phyloP scores from a whole-genome alignment of 192 early-diverging fungal genomes.

The Linnemannia hyalina region DNA sequence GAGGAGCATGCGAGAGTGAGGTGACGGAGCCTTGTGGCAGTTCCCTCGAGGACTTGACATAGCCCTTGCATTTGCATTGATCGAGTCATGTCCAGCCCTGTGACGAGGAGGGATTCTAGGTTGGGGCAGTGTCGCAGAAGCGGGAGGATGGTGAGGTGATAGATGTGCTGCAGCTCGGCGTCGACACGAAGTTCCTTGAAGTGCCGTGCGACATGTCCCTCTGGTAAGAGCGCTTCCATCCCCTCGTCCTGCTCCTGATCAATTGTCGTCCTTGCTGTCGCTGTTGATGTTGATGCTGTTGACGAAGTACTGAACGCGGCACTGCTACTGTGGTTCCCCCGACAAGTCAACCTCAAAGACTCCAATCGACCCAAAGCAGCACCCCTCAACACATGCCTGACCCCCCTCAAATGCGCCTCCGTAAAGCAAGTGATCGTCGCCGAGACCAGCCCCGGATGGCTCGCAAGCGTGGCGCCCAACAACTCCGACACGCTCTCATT shows the following conservation, averaged over 20 bases:
- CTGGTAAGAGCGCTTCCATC: not conserved
- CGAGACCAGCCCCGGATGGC: slow-evolving; percentile 14
- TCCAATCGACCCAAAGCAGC: not conserved
- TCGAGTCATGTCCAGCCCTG: not conserved
- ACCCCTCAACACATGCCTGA: not conserved
- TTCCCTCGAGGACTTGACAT: not conserved
- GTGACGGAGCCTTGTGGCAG: not conserved
- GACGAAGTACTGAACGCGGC: not conserved
- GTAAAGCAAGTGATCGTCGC: not conserved
- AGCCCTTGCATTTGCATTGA: slow-evolving; percentile 4
- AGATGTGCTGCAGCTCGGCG: not conserved
- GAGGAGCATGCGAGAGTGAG: not conserved
- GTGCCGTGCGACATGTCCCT: not conserved
- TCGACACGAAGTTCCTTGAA: slow-evolving; percentile 25
- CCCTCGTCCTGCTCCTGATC: not conserved
- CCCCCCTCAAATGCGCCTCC: not conserved
- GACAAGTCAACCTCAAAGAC: not conserved
- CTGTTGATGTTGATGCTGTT: not conserved
- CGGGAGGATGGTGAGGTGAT: slow-evolving; percentile 7
- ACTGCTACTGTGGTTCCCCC: not conserved
- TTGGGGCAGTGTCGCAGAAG: slow-evolving; percentile 16
- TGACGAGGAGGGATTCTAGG: slow-evolving; percentile 18
- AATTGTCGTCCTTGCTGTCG: not conserved
- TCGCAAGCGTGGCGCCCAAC: slow-evolving; percentile 1
- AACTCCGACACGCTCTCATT: slow-evolving; percentile 1